Conservation (phyloP, 257 asterid genomes). For the Nicotiana undulata region DNA sequence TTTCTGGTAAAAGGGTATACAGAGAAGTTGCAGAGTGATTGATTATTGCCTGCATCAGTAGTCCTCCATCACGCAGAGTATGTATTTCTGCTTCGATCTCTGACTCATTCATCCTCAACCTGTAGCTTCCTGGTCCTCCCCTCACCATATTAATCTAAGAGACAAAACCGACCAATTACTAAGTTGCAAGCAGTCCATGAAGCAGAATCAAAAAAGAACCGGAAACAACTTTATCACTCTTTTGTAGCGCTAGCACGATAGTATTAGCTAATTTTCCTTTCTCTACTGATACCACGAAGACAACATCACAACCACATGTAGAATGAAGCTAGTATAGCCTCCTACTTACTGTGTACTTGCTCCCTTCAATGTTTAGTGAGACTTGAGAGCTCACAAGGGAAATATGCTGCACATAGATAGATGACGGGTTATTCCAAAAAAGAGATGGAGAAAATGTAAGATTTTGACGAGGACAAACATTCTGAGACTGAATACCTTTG, state of each 20-base stretch:
- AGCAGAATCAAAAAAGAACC: background rate
- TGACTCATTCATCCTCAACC: slow-evolving; percentile 72
- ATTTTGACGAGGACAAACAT: background rate
- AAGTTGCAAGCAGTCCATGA: background rate
- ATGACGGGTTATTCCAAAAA: slow-evolving; percentile 15
- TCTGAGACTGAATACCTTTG: slow-evolving; percentile 51
- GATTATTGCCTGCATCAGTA: slow-evolving; percentile 85
- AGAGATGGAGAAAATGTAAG: slow-evolving; percentile 16
- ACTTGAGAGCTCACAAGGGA: slow-evolving; percentile 93
- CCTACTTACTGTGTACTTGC: slow-evolving; percentile 89
- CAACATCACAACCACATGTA: slow-evolving; percentile 3
- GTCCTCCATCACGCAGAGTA: slow-evolving; percentile 96
- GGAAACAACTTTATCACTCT: background rate
- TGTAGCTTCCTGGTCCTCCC: slow-evolving; percentile 70
- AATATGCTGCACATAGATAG: slow-evolving; percentile 72
- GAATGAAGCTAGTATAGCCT: slow-evolving; percentile 2
- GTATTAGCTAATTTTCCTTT: background rate
- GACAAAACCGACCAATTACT: background rate
- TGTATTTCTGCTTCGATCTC: slow-evolving; percentile 97
- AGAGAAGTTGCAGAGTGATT: slow-evolving; percentile 9
- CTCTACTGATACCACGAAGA: background rate
- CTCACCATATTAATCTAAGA: slow-evolving; percentile 52
- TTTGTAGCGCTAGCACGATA: background rate
- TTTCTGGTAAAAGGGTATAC: background rate
- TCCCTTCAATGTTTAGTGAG: slow-evolving; percentile 96